Evolutionary conservation across 495 filamentous ascomycete genomes (phyloP), one percentile per base, ranked within the genome.

Genomic region (Chlorociboria aeruginascens): DNA sequence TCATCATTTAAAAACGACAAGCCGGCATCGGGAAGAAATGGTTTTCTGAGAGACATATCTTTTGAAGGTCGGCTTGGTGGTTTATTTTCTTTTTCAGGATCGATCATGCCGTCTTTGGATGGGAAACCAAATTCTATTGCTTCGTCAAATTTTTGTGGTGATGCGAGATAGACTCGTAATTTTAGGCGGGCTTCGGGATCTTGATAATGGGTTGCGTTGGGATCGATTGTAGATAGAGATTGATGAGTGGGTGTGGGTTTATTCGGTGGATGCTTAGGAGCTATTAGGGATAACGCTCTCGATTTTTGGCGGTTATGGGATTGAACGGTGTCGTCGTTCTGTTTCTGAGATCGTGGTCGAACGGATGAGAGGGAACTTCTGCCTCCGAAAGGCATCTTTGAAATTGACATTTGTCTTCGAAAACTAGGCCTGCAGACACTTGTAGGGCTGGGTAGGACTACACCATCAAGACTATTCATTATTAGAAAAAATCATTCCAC

Each of bases 61-160:
- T 39, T 46, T 8, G 57, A 54, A 1, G 33, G 17, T 20, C 50
- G 45, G 14, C 31, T 49, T 41, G 58, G 57, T n/a, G 53, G 45
- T 29, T 54, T 54, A 43, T 63, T 61, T 50, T 59, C 59, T 42
- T 61, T 60, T 20, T 56, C 46, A n/a, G 58, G 47, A 28, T 51
- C 58, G 0, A 62, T 58, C 20, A 66, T 49, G 2, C 58, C 58
- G 33, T 72, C 65, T 30, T 65, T 74, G 13, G 85, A 79, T 0
- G 89, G 88, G 53, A 96, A 95, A 4, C 90, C 89, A 65, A 92
- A 95, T 59, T 92, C 86, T 45, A 95, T 75, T 1, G 86, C 89
- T 67, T 96, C 89, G 57, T 97, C 92, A 50, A 96, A 95, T 60
- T 94, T 95, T 52, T 95, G 86, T 8, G 88, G 85, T 1, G 90